Percentiles rank a stretch among this genome's conserved stretches.
These are phyloP conservation scores for Glycyrrhiza uralensis DNA, from an alignment of 306 rosid genomes.

Conservation along the genomic window DNA sequence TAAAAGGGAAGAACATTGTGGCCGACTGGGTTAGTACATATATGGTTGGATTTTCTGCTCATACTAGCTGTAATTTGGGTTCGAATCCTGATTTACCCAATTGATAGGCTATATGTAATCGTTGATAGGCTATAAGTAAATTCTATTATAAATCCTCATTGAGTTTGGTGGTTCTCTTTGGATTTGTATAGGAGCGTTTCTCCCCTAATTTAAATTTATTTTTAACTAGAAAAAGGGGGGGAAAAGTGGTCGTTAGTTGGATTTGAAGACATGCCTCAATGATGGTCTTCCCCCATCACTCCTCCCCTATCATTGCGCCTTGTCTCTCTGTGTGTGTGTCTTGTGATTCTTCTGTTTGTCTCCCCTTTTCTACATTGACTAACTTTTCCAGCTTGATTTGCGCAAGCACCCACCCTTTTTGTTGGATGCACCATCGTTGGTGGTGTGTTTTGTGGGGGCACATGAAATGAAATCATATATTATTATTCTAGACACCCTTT, in stretches of 20 bases:
- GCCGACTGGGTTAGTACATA: too few relatives aligned
- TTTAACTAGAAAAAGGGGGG: too few relatives aligned
- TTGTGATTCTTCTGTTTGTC: not conserved
- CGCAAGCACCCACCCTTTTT: constrained; percentile 34
- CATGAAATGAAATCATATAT: not conserved
- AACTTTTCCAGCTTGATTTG: constrained; percentile 39
- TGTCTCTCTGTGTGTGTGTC: not conserved
- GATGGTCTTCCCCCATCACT: constrained; percentile 17
- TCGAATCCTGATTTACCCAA: too few relatives aligned
- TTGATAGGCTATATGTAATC: too few relatives aligned
- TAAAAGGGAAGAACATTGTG: too few relatives aligned
- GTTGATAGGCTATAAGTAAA: too few relatives aligned
- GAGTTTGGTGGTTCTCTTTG: too few relatives aligned
- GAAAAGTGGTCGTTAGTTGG: constrained; percentile 24
- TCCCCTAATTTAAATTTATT: too few relatives aligned
- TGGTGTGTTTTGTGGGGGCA: not conserved
- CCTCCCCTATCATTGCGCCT: constrained; percentile 29
- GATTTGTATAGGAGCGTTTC: too few relatives aligned
- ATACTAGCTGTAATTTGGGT: too few relatives aligned
- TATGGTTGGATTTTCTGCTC: too few relatives aligned
- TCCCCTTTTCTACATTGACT: constrained; percentile 20
- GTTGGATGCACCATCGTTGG: not conserved
- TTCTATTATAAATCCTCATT: too few relatives aligned
- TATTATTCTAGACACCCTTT: not conserved
- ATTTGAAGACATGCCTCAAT: constrained; percentile 34